Base-by-base conservation (phyloP, 2,329 filamentous ascomycete species). In the Ophiocordyceps polyrhachis-furcata region DNA sequence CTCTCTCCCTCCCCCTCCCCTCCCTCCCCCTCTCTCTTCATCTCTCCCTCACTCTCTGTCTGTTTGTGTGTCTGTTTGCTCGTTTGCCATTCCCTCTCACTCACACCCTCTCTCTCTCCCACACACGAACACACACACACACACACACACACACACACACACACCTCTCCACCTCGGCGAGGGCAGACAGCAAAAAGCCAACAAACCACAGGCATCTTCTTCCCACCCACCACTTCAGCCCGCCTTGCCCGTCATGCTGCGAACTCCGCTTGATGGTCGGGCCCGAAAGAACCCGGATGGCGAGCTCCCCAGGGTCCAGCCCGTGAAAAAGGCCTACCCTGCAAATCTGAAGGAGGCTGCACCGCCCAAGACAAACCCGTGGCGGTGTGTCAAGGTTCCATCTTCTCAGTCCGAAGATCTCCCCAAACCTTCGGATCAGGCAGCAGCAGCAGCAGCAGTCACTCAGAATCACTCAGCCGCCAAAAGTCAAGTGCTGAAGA, bases 281-380 rank as follows among this genome's bases (percentile, higher is more conserved):
- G 43, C 42, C 20, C 47, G 46, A 17, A 52, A 45, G 29, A 45
- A 40, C 41, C 2, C 40, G 23, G n/a, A 46, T 19, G 35, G 42
- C 46, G 49, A 45, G 35, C 41, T 17, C 41, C 37, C 17, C 15
- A 23, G 37, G 32, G 5, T 15, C 15, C 38, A 38, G 23, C 41
- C 15, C 8, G 12, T 31, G 25, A 42, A 23, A 21, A 41, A 43
- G 21, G 23, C 1, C 8, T 15, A 42, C n/a, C 19, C 37, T 7
- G 35, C 50, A 31, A 50, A 47, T 13, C 48, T 61, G 15, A 55
- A 51, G 23, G 59, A 58, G 31, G 58, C 59, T 5, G 60, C 58
- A 4, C 58, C 58, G 7, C 59, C 59, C 6, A 58, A 53, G 41
- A 49, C 49, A 5, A 62, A 59, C 45, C 59, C 59, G 25, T 62